Percentiles rank a stretch among this genome's conserved stretches.
Conservation (phyloP, 345 rosid genomes). For the Carallia pectinifolia region DNA sequence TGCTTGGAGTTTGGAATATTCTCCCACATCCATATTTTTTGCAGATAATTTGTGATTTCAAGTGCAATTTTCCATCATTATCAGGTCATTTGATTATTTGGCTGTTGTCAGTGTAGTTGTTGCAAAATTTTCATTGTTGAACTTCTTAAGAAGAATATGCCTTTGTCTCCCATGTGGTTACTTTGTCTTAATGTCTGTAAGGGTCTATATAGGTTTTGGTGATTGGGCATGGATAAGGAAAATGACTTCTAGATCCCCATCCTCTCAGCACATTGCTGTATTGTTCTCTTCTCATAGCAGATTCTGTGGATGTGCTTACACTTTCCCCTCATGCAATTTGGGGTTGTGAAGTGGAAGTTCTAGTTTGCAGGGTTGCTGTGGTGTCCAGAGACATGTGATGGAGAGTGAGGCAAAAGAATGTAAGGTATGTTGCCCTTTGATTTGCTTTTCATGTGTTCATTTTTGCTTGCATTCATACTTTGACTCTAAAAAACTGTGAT, state of each 20-base stretch:
- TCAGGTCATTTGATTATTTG: neutral
- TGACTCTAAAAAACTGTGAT: too few species aligned
- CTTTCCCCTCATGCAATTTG: neutral
- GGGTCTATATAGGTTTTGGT: neutral
- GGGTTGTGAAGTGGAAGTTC: neutral
- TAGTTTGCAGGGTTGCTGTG: neutral
- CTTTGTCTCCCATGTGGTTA: neutral
- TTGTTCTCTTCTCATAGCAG: neutral
- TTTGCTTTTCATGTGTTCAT: too few species aligned
- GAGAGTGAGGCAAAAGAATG: too few species aligned
- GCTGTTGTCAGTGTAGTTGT: too few species aligned
- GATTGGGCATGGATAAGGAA: neutral
- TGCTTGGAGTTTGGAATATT: slow-evolving; percentile 46
- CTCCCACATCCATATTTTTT: slow-evolving; percentile 21
- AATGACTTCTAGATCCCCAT: too few species aligned
- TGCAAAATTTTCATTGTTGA: neutral
- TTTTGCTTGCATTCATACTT: too few species aligned
- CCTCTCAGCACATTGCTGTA: too few species aligned
- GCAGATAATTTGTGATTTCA: neutral
- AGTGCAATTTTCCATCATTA: neutral
- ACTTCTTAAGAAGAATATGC: neutral
- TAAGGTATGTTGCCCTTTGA: too few species aligned
- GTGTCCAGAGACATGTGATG: slow-evolving; percentile 20
- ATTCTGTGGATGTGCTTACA: neutral
- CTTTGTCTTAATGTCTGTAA: neutral